Conservation (phyloP, 1,139 yeast genomes). For the Blastobotrys indianensis region DNA sequence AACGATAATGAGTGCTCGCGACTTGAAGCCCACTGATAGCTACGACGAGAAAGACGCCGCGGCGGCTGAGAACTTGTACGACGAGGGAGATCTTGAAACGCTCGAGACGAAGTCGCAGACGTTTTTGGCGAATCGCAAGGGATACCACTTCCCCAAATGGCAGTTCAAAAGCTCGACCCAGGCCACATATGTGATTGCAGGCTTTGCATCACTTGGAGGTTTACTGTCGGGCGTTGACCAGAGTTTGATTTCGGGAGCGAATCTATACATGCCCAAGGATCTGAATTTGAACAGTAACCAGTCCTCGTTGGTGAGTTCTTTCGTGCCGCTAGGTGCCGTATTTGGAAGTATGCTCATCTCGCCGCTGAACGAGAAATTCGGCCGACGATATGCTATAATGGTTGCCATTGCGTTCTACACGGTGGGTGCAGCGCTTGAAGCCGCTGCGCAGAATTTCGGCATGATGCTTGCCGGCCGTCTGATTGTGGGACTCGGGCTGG, state of each 20-base stretch:
- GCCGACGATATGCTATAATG: slow-evolving; percentile 48
- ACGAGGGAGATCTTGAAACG: too few species aligned
- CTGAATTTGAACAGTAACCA: slow-evolving; percentile 41
- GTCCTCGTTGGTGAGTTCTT: slow-evolving; percentile 41
- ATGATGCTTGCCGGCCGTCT: slow-evolving; percentile 54
- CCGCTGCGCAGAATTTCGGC: slow-evolving; percentile 40
- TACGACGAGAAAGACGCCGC: too few species aligned
- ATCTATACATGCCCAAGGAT: slow-evolving; percentile 44
- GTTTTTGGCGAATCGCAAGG: slow-evolving; percentile 1
- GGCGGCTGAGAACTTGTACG: too few species aligned
- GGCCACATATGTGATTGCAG: slow-evolving; percentile 46
- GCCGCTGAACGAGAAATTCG: slow-evolving; percentile 39
- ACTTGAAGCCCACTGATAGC: too few species aligned
- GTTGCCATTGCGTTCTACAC: slow-evolving; percentile 52
- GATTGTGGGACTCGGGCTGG: slow-evolving; percentile 52
- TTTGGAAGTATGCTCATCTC: slow-evolving; percentile 28
- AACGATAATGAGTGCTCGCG: too few species aligned
- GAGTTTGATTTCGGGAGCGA: slow-evolving; percentile 56
- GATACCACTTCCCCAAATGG: slow-evolving; percentile 10
- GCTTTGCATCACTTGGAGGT: slow-evolving; percentile 55
- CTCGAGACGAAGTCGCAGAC: not conserved
- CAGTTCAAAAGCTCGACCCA: slow-evolving; percentile 40
- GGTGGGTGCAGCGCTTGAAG: slow-evolving; percentile 51
- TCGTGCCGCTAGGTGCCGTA: slow-evolving; percentile 56
- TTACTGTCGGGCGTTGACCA: slow-evolving; percentile 53